Evolutionary conservation across 257 asterid genomes (phyloP).

Genomic region (Lithospermum erythrorhizon): DNA sequence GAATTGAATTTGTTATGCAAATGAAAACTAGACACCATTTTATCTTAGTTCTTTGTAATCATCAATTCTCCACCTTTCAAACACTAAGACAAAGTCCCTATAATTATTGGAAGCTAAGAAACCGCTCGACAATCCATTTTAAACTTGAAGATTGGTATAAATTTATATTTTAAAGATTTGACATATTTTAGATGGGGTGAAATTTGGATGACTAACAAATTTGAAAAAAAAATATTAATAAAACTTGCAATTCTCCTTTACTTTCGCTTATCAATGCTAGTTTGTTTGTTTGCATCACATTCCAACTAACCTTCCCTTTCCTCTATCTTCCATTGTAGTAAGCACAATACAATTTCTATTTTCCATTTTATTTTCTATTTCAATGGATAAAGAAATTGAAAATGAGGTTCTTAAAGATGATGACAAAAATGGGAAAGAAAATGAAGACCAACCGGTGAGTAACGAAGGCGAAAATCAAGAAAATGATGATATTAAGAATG

Average conservation of each 20-base stretch:
- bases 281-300: constrained; percentile 8
- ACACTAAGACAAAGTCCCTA: not conserved
- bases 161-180: not conserved
- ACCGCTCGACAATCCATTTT: constrained; percentile 24
- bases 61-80: too few species aligned
- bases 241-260: constrained; percentile 14
- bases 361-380: not conserved
- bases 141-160: constrained; percentile 6
- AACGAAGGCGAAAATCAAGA: constrained; percentile 4
- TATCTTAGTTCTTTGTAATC: too few species aligned
- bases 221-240: not conserved
- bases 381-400: constrained; percentile 47
- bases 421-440: constrained; percentile 1
- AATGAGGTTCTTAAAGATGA: constrained; percentile 14
- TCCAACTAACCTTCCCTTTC: constrained; percentile 1
- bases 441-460: not conserved
- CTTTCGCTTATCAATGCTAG: constrained; percentile 21
- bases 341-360: too few species aligned
- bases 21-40: too few species aligned
- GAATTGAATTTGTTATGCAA: too few species aligned
- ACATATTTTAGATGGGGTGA: not conserved
- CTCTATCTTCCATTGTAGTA: constrained; percentile 2
- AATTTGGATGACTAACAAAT: not conserved
- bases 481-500: not conserved
- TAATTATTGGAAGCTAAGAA: not conserved